Evolutionary conservation across 1,139 yeast species (phyloP), one percentile per base, ranked within the genome.

Genomic region (Pichia sp.): DNA sequence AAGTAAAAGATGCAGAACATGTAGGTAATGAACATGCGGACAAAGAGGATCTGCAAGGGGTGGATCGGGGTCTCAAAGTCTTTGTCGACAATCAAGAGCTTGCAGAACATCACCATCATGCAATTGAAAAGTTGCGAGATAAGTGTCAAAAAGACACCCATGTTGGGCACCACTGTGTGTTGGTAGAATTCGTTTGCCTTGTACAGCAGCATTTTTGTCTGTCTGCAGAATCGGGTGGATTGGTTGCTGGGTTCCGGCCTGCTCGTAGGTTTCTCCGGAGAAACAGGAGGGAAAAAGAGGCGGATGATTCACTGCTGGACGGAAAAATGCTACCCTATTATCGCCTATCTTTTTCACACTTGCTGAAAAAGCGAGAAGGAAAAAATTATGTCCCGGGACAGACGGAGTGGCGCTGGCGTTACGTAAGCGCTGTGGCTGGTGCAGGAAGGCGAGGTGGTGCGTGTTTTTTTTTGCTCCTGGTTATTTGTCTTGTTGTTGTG

Each of bases 11-110:
- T 34, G 48, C 69, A 65, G 6, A 59, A 55, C 1, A 73, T 53
- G 59, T 81, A 80, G 0, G 97, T 90, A 57, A 89, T 78, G 34
- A 73, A 57, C 97, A 90, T 90, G 54, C 97, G 77, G 7, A 80
- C 82, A 63, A 87, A 80, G 45, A 90, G 72, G 53, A 89, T 85
- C 69, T 89, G 95, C 41, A 87, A 70, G 0, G 96, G 95, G 64
- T 86, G 85, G 60, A 88, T 79, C 7, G 86, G 85, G 2, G 75
- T 75, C 30, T 70, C 72, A 56, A 77, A 75, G 54, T 76, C 80
- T 46, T 58, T 49, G 61, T 85, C 87, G 1, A 87, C 80, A 57
- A 84, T 87, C 50, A 89, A 71, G 29, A 89, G 70, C 65, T 88
- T 85, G 61, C 95, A 85, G 6, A 88, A 77, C 11, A 85, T 79